These are phyloP conservation scores for Calocybe cyanea DNA, from an alignment of 768 basidiomycete species.

Conservation along the genomic window DNA sequence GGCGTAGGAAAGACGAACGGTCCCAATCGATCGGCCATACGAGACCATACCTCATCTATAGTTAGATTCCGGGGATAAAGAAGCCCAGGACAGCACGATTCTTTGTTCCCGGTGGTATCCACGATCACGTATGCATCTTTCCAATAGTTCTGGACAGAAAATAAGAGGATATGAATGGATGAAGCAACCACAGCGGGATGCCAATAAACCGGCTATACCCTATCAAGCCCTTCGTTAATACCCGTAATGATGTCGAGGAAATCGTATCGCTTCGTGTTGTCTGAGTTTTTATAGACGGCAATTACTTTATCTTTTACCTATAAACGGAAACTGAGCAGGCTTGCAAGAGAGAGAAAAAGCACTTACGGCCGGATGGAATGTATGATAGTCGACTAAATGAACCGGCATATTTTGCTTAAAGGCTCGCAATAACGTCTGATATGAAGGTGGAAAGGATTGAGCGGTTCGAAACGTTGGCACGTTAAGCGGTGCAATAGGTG, in stretches of 20 bases:
- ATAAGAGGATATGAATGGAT: neutral
- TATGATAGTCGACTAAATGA: too few relatives aligned
- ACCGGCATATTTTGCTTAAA: too few relatives aligned
- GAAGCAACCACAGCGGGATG: neutral
- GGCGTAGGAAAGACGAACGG: slow-evolving; percentile 6
- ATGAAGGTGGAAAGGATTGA: too few relatives aligned
- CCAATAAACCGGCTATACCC: slow-evolving; percentile 3
- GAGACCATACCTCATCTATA: slow-evolving; percentile 8
- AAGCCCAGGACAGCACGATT: slow-evolving; percentile 2
- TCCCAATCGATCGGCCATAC: slow-evolving; percentile 4
- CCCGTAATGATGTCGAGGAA: slow-evolving; percentile 14
- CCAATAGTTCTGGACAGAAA: slow-evolving; percentile 4
- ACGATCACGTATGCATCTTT: slow-evolving; percentile 7
- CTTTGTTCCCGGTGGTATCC: slow-evolving; percentile 4
- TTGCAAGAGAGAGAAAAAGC: too few relatives aligned
- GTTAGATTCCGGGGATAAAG: slow-evolving; percentile 6
- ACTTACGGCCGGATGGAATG: too few relatives aligned
- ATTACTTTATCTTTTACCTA: slow-evolving; percentile 12
- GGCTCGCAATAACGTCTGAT: too few relatives aligned
- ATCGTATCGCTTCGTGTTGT: slow-evolving; percentile 7
- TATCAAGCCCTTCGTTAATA: slow-evolving; percentile 8
- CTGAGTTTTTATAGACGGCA: slow-evolving; percentile 8
- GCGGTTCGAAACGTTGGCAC: too few relatives aligned
- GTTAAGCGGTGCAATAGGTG: too few relatives aligned
- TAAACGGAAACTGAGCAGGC: too few relatives aligned